These are phyloP conservation scores for Geotrichum fermentans DNA, from an alignment of 1,139 yeast species.

Conservation along the genomic window DNA sequence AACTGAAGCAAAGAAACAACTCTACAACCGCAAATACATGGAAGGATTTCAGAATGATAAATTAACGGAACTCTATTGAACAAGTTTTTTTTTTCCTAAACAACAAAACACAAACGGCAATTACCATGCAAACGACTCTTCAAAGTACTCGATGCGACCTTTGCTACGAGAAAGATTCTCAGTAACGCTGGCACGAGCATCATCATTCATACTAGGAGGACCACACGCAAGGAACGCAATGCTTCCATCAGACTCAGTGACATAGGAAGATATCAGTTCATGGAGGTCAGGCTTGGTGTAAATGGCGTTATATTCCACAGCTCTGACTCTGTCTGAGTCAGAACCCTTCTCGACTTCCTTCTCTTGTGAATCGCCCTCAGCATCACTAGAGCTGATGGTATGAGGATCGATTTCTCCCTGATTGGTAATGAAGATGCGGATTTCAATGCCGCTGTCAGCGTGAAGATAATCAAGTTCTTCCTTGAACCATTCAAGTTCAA, in stretches of 20 bases:
- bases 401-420: slow-evolving; percentile 6
- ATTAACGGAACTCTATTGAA: too few relatives aligned
- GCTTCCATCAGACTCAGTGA: slow-evolving; percentile 34
- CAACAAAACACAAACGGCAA: too few relatives aligned
- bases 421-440: slow-evolving; percentile 35
- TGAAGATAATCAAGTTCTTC: slow-evolving; percentile 44
- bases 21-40: too few relatives aligned
- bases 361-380: not conserved
- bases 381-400: not conserved
- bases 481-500: slow-evolving; percentile 48
- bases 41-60: too few relatives aligned
- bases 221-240: slow-evolving; percentile 37
- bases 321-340: not conserved
- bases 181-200: slow-evolving; percentile 33
- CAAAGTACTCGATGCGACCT: slow-evolving; percentile 39
- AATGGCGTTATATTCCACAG: not conserved
- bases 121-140: slow-evolving; percentile 44
- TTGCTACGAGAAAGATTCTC: slow-evolving; percentile 20
- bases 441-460: slow-evolving; percentile 33
- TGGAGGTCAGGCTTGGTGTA: slow-evolving; percentile 13
- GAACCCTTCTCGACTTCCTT: not conserved
- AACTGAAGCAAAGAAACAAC: too few relatives aligned
- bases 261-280: slow-evolving; percentile 3
- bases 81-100: too few relatives aligned
- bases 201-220: slow-evolving; percentile 40